phyloP scores from a whole-genome alignment of 768 basidiomycete genomes.

The Kondoa malvinella region DNA sequence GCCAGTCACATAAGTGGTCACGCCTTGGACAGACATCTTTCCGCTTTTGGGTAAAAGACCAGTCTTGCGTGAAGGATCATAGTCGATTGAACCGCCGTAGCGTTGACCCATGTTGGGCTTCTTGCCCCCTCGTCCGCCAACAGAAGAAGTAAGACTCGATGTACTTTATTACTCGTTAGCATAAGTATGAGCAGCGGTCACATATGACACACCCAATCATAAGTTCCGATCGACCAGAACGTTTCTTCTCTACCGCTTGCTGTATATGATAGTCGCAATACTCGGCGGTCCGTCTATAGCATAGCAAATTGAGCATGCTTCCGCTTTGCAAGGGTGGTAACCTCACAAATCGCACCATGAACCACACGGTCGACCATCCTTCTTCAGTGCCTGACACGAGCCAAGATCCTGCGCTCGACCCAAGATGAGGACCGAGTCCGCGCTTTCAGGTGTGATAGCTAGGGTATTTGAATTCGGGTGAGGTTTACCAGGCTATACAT shows the following conservation, averaged over 20 bases:
- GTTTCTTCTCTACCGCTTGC: conserved; percentile 52
- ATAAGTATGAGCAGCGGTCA: not conserved
- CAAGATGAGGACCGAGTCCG: conserved; percentile 60
- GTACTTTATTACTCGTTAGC: conserved; percentile 2
- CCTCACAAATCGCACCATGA: conserved; percentile 61
- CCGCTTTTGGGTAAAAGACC: conserved; percentile 12
- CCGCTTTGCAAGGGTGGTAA: not conserved
- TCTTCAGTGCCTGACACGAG: conserved; percentile 57
- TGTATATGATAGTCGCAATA: conserved; percentile 88
- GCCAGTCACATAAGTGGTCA: conserved; percentile 15
- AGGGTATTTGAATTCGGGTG: conserved; percentile 68
- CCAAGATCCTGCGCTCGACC: conserved; percentile 77
- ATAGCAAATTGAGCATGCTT: not conserved
- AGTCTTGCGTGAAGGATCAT: conserved; percentile 13
- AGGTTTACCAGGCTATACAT: conserved; percentile 32
- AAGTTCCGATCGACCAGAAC: conserved; percentile 62
- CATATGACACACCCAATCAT: conserved; percentile 24
- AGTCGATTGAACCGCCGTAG: not conserved
- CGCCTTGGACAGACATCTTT: conserved; percentile 5
- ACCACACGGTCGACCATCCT: conserved; percentile 63
- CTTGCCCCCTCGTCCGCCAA: not conserved
- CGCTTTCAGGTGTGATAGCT: conserved; percentile 69
- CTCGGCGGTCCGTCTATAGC: conserved; percentile 48
- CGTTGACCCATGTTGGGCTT: not conserved
- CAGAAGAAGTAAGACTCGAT: not conserved